Base-by-base conservation (phyloP, 495 filamentous ascomycete species). In the Penicillium manginii region DNA sequence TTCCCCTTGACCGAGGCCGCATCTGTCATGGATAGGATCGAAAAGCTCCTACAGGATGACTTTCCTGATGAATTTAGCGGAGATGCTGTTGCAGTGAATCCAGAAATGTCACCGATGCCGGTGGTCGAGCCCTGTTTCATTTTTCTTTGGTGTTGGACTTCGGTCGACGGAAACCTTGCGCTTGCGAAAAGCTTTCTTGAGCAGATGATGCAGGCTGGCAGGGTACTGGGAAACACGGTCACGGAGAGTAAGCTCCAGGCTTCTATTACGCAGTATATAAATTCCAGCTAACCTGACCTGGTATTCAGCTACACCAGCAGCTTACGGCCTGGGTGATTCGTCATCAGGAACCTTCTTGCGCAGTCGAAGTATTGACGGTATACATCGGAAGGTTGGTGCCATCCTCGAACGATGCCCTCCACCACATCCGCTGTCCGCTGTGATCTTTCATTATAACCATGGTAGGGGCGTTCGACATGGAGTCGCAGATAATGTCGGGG, bases 1-100 rank as follows among this genome's bases (percentile, higher is more conserved):
- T 58, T 62, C 26, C 50, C 50, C 33, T 39, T 58, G 22, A 21
- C 55, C n/a, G 43, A 58, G n/a, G 59, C 59, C 23, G 50, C 59
- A 37, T 46, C 60, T 35, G 55, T 62, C 51, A 37, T 62, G 31
- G 55, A 55, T 19, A 55, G 18, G 11, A 42, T 58, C 51, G 42
- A 51, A 29, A 55, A 23, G 55, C 55, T 52, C n/a, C 26, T 62
- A 17, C 50, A 37, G 4, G 55, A 52, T 46, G 46, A 47, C 29
- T 58, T 58, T 37, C 55, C 55, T 10, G 59, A 62, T 57, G 59
- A 62, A 39, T 58, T 62, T 21, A 58, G 59, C 42, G 59, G 59
- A 48, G 59, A 62, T 54, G 54, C 49, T 15, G 49, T 62, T 15
- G 53, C 39, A 15, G 49, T 52, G 15, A 46, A 57, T 57, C 48